Base-by-base conservation (phyloP, 1,284 basidiomycete genomes). In the Cryptococcus sp. region DNA sequence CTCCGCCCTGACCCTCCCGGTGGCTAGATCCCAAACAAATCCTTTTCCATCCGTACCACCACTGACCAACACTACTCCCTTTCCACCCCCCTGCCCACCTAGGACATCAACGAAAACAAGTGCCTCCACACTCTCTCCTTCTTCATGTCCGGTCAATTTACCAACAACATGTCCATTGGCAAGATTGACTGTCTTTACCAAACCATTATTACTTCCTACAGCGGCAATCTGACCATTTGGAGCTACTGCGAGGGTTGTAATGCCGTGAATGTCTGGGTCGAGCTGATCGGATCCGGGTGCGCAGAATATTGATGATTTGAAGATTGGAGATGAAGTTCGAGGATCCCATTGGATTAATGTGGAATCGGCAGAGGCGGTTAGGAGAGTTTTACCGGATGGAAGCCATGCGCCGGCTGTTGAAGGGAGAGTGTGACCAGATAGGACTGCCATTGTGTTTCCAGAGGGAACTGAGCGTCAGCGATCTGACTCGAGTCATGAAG, bases 21-120 rank as follows among this genome's bases (percentile, higher is more conserved):
- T 91, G 45, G 81, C 81, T 37, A 94, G 79, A 75, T 99, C 94
- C 91, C 92, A 98, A 41, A 97, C 85, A 66, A 88, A 90, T 23
- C 86, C 87, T 72, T 89, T 92, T 0, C 93, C 92, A 69, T 99
- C 96, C 9, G 93, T 98, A 2, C 83, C 91, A 7, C 88, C 92
- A 1, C 88, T 92, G 1, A 92, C 84, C 24, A 87, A 58, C 10
- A 76, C 87, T 14, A 89, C 82, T 28, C 86, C 82, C 53, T 79
- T 78, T 80, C 85, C 44, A 41, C 72, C 56, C 31, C 67, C 44
- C 69, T 79, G 11, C 73, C 80, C 39, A 62, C 83, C 82, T 23
- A 85, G 74, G 46, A 94, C 76, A 62, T 91, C 88, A 43, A 94
- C 80, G 67, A 97, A 98, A 49, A 82, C 82, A 32, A 96, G 81